phyloP scores from a whole-genome alignment of 495 filamentous ascomycete genomes.

The Pseudoneurospora amorphoporcata region DNA sequence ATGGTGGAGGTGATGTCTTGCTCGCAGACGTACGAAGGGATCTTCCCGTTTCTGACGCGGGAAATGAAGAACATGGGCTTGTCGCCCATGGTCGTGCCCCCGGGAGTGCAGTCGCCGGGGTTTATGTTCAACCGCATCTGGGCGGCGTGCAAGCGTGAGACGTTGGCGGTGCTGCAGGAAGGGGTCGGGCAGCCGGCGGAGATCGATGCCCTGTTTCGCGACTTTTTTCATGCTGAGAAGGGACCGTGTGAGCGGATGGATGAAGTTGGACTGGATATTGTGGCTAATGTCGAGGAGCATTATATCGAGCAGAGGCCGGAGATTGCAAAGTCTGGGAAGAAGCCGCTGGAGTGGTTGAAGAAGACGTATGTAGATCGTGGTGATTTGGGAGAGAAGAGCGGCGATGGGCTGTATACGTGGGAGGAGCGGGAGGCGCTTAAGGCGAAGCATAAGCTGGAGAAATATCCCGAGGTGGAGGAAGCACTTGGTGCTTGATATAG shows the following conservation, averaged over 20 bases:
- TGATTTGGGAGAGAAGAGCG: conserved; percentile 33
- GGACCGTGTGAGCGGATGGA: conserved; percentile 42
- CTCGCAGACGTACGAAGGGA: conserved; percentile 32
- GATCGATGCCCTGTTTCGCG: conserved; percentile 35
- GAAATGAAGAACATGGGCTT: conserved; percentile 35
- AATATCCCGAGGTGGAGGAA: conserved; percentile 18
- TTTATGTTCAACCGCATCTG: conserved; percentile 53
- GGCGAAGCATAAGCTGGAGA: conserved; percentile 9
- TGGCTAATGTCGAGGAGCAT: conserved; percentile 30
- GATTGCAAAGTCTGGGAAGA: not conserved
- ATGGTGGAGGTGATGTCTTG: conserved; percentile 50
- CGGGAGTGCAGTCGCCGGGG: conserved; percentile 36
- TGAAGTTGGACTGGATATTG: conserved; percentile 36
- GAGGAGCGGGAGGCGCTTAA: conserved; percentile 19
- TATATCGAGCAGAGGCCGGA: conserved; percentile 17
- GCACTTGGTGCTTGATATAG: conserved; percentile 13
- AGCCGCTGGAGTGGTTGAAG: conserved; percentile 27
- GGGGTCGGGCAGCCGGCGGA: conserved; percentile 32
- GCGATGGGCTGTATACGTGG: conserved; percentile 20
- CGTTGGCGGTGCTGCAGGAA: conserved; percentile 40
- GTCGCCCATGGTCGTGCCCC: conserved; percentile 27
- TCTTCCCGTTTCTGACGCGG: conserved; percentile 35
- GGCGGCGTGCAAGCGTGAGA: conserved; percentile 48
- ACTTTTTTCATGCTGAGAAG: conserved; percentile 35
- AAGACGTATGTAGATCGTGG: conserved; percentile 28